A percentile compares a stretch with the other conserved stretches of the same genome.
phyloP scores from a whole-genome alignment of 306 rosid species.

The Sphenostylis stenocarpa region DNA sequence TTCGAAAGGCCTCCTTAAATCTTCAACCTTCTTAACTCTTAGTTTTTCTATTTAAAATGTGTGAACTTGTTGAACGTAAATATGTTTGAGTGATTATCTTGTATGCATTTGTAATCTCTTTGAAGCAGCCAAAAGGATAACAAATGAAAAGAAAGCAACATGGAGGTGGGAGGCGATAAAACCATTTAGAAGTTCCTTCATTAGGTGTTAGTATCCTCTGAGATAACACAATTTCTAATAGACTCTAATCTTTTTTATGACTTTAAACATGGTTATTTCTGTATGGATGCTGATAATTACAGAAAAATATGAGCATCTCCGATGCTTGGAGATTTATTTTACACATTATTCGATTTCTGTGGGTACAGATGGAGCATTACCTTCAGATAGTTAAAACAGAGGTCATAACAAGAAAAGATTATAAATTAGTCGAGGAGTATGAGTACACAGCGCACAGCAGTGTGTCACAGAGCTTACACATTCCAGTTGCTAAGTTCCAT shows the following conservation, averaged over 20 bases:
- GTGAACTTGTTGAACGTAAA: neutral
- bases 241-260: constrained; percentile 8
- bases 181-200: neutral
- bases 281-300: constrained; percentile 14
- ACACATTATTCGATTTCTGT: constrained; percentile 25
- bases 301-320: constrained; percentile 21
- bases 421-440: constrained; percentile 77
- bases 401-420: constrained; percentile 61
- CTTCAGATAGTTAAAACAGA: constrained; percentile 95
- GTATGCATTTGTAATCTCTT: neutral
- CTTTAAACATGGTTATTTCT: constrained; percentile 22
- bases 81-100: constrained; percentile 1
- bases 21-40: constrained; percentile 5
- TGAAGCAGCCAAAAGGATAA: constrained; percentile 10
- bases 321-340: constrained; percentile 7
- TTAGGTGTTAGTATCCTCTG: constrained; percentile 4
- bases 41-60: constrained; percentile 8
- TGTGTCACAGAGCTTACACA: constrained; percentile 57
- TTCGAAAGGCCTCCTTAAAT: neutral
- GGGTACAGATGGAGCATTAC: constrained; percentile 89
- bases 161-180: neutral
- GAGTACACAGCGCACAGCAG: constrained; percentile 99
- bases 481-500: constrained; percentile 90
- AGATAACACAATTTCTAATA: constrained; percentile 24
- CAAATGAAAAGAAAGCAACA: constrained; percentile 1